Percentiles rank a stretch among this genome's conserved stretches.
These are phyloP conservation scores for Wickerhamomyces silvicola DNA, from an alignment of 805 yeast genomes.

Conservation along the genomic window DNA sequence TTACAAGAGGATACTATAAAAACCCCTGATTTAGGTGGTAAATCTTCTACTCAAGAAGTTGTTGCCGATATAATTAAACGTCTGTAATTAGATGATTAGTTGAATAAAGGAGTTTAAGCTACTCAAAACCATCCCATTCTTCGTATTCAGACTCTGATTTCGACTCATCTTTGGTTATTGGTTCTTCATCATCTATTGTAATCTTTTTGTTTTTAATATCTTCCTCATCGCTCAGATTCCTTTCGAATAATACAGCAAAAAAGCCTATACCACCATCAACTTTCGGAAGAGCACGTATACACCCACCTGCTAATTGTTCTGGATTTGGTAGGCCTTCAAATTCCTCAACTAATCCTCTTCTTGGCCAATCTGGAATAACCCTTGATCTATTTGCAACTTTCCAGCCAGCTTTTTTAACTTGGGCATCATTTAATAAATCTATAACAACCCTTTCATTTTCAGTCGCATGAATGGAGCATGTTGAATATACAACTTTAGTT, in stretches of 20 bases:
- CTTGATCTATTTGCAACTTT: slow-evolving; percentile 45
- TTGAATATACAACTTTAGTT: slow-evolving; percentile 77
- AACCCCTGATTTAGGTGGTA: slow-evolving; percentile 96
- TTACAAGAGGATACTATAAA: slow-evolving; percentile 64
- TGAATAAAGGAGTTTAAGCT: background rate
- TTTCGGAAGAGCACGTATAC: slow-evolving; percentile 78
- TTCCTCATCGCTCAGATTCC: slow-evolving; percentile 20
- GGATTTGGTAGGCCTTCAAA: slow-evolving; percentile 47
- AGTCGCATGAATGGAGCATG: slow-evolving; percentile 90
- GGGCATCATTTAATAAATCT: slow-evolving; percentile 61
- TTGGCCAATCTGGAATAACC: slow-evolving; percentile 78
- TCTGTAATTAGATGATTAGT: no score
- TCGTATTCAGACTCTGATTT: slow-evolving; percentile 13
- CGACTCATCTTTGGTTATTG: slow-evolving; percentile 2
- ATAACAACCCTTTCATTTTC: slow-evolving; percentile 93
- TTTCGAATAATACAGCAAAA: slow-evolving; percentile 88
- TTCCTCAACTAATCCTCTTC: slow-evolving; percentile 74
- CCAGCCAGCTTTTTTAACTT: slow-evolving; percentile 73
- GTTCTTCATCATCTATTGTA: slow-evolving; percentile 5
- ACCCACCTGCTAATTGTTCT: slow-evolving; percentile 66
- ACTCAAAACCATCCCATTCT: slow-evolving; percentile 33
- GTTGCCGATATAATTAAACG: slow-evolving; percentile 64
- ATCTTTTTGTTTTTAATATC: background rate
- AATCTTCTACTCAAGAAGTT: slow-evolving; percentile 80
- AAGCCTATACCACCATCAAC: slow-evolving; percentile 99